A percentile compares a stretch with the other conserved stretches of the same genome.
These are phyloP conservation scores for Jacaranda mimosifolia DNA, from an alignment of 257 asterid species.

Conservation along the genomic window DNA sequence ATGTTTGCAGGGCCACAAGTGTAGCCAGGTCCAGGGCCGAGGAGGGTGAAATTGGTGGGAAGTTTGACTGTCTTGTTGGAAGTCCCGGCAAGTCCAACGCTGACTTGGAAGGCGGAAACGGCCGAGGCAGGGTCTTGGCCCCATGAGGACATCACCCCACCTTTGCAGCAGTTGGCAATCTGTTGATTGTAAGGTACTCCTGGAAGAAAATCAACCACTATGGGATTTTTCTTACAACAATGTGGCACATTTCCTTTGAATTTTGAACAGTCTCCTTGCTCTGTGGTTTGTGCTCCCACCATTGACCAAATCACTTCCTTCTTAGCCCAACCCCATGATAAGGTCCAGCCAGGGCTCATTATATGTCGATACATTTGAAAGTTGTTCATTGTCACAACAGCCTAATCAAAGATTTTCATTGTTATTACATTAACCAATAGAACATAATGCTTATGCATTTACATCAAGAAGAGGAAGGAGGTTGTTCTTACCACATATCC, in stretches of 20 bases:
- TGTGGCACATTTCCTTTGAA: slow-evolving; percentile 78
- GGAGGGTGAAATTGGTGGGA: slow-evolving; percentile 67
- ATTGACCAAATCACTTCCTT: slow-evolving; percentile 85
- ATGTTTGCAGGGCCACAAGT: slow-evolving; percentile 80
- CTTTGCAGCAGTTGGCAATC: slow-evolving; percentile 80
- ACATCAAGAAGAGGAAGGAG: no score
- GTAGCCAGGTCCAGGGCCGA: slow-evolving; percentile 83
- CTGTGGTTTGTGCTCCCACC: slow-evolving; percentile 83
- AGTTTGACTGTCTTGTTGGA: slow-evolving; percentile 80
- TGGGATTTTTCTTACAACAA: slow-evolving; percentile 70
- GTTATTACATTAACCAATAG: no score
- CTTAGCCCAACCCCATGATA: slow-evolving; percentile 83
- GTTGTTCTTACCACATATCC: slow-evolving; percentile 71
- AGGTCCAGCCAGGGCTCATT: slow-evolving; percentile 80
- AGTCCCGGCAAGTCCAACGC: slow-evolving; percentile 77
- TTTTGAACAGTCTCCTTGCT: slow-evolving; percentile 86
- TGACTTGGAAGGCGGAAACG: slow-evolving; percentile 75
- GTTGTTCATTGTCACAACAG: slow-evolving; percentile 76
- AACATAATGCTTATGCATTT: no score
- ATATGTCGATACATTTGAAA: slow-evolving; percentile 78
- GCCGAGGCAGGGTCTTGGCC: slow-evolving; percentile 78
- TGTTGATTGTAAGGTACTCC: slow-evolving; percentile 88
- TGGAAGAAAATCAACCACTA: slow-evolving; percentile 72
- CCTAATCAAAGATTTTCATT: slow-evolving; percentile 41
- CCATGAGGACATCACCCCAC: slow-evolving; percentile 82